Base-by-base conservation (phyloP, 352 stramenopile species). In the Globisporangium nunn region DNA sequence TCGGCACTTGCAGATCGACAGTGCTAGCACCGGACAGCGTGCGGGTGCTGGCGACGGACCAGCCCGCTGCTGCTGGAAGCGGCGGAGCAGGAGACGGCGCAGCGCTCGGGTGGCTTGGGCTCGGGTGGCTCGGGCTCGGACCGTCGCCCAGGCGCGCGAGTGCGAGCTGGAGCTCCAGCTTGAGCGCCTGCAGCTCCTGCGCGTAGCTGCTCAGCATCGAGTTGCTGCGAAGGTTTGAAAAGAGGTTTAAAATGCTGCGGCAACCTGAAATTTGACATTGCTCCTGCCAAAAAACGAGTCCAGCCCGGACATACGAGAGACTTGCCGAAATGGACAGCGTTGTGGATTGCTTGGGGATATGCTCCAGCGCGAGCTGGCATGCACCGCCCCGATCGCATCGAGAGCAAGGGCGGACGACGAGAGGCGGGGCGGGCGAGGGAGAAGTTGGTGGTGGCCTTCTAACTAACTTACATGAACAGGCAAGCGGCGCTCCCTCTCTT, bases 111-210 rank as follows among this genome's bases (percentile, higher is more conserved):
- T 41, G 14, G 18, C 23, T 10, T 30, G 10, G 57, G 30, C 4
- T n/a, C 31, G 35, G 15, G 4, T 41, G 14, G 18, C 23, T 10
- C 29, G 10, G 57, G 23, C 23, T 23, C 23, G 23, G 23, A 23
- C 23, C 63, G n/a, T 68, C 46, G 18, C 65, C 57, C 17, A 85
- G 51, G 8, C 70, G 67, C 40, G 66, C 64, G 31, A 88, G 57
- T 33, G 78, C 73, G 63, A 58, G 64, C 46, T 81, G 75, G 39
- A 88, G 64, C 63, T 87, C 74, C n/a, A 59, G 33, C 63, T 82
- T 85, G 54, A 88, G 78, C 62, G 67, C 75, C 14, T 76, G 70
- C 51, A 88, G 66, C 63, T 88, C 78, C 31, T 71, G 56, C 54
- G 63, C 59, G 55, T 74, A 81, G 14, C 50, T 41, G 40, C 35